Conservation (phyloP, 768 basidiomycete species). For the Amanita thiersii region DNA sequence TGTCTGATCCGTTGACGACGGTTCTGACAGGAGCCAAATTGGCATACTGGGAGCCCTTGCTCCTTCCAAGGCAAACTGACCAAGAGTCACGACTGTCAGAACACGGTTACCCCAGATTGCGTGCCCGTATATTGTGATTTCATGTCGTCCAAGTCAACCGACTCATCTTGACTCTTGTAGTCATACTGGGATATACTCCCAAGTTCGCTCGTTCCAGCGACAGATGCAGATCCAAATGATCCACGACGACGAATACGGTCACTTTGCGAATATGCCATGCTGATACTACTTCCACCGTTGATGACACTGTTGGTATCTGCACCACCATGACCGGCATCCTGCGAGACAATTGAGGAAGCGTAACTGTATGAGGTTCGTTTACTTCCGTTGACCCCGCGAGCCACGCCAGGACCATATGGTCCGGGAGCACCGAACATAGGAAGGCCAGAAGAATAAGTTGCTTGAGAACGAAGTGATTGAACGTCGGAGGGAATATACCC, state of each 20-base stretch:
- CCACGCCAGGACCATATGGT: constrained; percentile 60
- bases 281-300: constrained; percentile 42
- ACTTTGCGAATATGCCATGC: constrained; percentile 83
- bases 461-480: constrained; percentile 94
- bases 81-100: constrained; percentile 35
- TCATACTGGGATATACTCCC: constrained; percentile 73
- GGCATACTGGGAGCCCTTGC: background rate
- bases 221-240: constrained; percentile 63
- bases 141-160: constrained; percentile 74
- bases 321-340: constrained; percentile 68
- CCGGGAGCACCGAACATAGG: constrained; percentile 73
- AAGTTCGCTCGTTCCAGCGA: constrained; percentile 68
- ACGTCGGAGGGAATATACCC: constrained; percentile 94
- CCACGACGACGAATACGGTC: constrained; percentile 75
- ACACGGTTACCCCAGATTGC: constrained; percentile 80
- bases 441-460: constrained; percentile 87
- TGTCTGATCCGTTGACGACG: background rate
- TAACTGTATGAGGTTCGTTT: constrained; percentile 80
- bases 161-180: constrained; percentile 88
- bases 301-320: constrained; percentile 58
- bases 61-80: background rate
- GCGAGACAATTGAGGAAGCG: constrained; percentile 89
- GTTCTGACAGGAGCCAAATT: background rate
- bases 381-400: constrained; percentile 53
- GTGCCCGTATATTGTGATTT: constrained; percentile 85